Evolutionary conservation across 2,329 filamentous ascomycete species (phyloP), one percentile per base, ranked within the genome.

Genomic region (Fusarium tricinctum): DNA sequence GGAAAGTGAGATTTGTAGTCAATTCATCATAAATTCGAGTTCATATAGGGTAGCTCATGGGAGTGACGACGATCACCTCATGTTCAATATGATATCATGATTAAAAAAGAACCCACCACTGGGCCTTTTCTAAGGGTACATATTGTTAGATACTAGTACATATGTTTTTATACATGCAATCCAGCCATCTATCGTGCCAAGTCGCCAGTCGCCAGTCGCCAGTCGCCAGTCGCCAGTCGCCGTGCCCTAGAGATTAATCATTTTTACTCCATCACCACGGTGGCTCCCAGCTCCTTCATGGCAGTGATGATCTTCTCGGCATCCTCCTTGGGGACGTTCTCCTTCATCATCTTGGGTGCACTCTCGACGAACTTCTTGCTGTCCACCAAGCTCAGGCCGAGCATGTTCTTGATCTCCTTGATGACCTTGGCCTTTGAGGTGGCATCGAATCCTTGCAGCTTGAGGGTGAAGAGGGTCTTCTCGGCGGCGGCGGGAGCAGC

Each of bases 341-440:
- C 96, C 90, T 98, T 98, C 93, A 99, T 92, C 81, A 93, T 85
- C 91, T 99, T 99, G 70, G 96, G 96, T 73, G 92, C 94, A 78
- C 92, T 93, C 87, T 99, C 96, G 72, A 99, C 96, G 77, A 99
- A 99, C 86, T 99, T 99, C 91, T 99, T 99, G 84, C 93, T 97
- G 83, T 99, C 96, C 74, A 99, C 97, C 84, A 99, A 87, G 80
- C 92, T 97, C 78, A 99, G 83, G 43, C 96, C 96, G 64, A 99
- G 85, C 89, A 99, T 87, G 77, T 89, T 90, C 90, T 99, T 99
- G 85, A 99, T 88, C 86, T 99, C 96, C 89, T 99, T 99, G 88
- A 99, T 99, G 76, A 99, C 86, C 91, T 99, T 99, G 76, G 97
- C 94, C 87, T 99, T 99, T 70, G 95, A 85, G 50, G 83, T 86